phyloP scores from a whole-genome alignment of 352 stramenopile genomes.

The Globisporangium megalacanthum region DNA sequence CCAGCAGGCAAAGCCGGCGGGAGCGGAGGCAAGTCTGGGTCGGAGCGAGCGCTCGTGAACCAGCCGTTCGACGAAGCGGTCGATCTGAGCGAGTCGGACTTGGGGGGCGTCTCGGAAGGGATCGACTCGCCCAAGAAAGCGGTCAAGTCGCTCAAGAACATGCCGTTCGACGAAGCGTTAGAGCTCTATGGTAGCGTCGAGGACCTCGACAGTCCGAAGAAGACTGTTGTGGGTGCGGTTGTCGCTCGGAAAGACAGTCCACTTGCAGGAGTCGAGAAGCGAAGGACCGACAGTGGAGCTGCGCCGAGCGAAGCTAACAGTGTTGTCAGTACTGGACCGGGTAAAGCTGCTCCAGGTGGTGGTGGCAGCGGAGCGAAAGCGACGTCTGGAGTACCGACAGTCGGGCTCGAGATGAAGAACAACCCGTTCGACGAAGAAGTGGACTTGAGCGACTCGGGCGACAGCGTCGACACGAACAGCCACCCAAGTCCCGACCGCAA shows the following conservation, averaged over 20 bases:
- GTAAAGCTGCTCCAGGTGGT: not conserved
- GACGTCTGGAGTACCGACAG: slow-evolving; percentile 8
- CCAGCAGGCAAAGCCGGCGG: slow-evolving; percentile 13
- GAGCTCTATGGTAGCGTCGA: slow-evolving; percentile 78
- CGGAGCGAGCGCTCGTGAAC: slow-evolving; percentile 54
- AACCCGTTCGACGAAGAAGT: slow-evolving; percentile 84
- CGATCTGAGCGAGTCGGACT: slow-evolving; percentile 83
- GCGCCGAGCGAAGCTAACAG: slow-evolving; percentile 8
- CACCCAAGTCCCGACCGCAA: slow-evolving; percentile 54
- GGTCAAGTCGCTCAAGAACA: slow-evolving; percentile 56
- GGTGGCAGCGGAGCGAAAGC: not conserved
- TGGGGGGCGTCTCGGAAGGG: slow-evolving; percentile 34
- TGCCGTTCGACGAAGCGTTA: slow-evolving; percentile 78
- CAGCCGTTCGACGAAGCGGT: slow-evolving; percentile 85
- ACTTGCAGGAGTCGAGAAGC: slow-evolving; percentile 3
- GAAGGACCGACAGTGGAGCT: not conserved
- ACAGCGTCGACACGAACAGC: slow-evolving; percentile 79
- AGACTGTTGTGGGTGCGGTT: slow-evolving; percentile 9
- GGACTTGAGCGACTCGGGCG: slow-evolving; percentile 80
- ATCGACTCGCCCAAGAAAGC: slow-evolving; percentile 61
- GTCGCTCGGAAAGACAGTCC: slow-evolving; percentile 3
- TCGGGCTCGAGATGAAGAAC: slow-evolving; percentile 67
- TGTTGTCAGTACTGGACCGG: not conserved
- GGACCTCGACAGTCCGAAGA: slow-evolving; percentile 62
- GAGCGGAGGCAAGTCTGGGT: slow-evolving; percentile 15